Percentiles rank a stretch among this genome's conserved stretches.
Evolutionary conservation across 1,284 basidiomycete species (phyloP).

Genomic region (Tylopilus sp.): DNA sequence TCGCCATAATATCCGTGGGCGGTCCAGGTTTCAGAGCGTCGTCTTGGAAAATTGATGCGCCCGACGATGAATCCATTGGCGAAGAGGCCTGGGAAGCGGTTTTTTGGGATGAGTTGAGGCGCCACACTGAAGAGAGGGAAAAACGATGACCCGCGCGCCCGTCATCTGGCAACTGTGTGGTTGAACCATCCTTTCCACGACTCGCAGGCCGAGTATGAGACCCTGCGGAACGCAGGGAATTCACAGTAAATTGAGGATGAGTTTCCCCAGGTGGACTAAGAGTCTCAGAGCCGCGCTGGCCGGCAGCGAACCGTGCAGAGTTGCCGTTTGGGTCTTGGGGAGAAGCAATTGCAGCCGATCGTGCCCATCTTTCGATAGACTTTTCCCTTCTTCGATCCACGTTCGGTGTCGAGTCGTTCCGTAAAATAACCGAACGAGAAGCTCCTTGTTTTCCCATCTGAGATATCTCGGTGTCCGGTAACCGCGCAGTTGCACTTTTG

Average conservation of each 20-base stretch:
- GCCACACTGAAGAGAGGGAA: conserved; percentile 31
- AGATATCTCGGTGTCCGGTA: conserved; percentile 9
- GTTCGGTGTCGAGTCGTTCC: conserved; percentile 24
- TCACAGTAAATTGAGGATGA: conserved; percentile 8
- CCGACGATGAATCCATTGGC: conserved; percentile 30
- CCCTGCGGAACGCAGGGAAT: conserved; percentile 17
- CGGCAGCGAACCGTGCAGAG: conserved; percentile 6
- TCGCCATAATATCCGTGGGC: conserved; percentile 24
- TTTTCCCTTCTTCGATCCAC: conserved; percentile 29
- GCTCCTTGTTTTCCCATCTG: conserved; percentile 23
- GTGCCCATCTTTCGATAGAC: conserved; percentile 36
- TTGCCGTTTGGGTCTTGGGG: conserved; percentile 18
- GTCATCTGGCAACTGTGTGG: conserved; percentile 19
- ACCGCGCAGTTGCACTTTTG: conserved; percentile 19
- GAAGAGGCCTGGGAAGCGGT: conserved; percentile 28
- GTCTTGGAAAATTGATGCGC: conserved; percentile 25
- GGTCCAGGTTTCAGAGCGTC: conserved; percentile 16
- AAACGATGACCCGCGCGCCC: conserved; percentile 28
- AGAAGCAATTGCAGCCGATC: conserved; percentile 22
- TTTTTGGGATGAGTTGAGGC: conserved; percentile 19
- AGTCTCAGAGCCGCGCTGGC: conserved; percentile 19
- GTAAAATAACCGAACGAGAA: conserved; percentile 15
- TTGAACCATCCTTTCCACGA: conserved; percentile 20
- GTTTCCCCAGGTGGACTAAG: conserved; percentile 11
- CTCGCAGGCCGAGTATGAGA: conserved; percentile 28